Base-by-base conservation (phyloP, 805 yeast genomes). In the Yamadazyma takamatsuzukensis region DNA sequence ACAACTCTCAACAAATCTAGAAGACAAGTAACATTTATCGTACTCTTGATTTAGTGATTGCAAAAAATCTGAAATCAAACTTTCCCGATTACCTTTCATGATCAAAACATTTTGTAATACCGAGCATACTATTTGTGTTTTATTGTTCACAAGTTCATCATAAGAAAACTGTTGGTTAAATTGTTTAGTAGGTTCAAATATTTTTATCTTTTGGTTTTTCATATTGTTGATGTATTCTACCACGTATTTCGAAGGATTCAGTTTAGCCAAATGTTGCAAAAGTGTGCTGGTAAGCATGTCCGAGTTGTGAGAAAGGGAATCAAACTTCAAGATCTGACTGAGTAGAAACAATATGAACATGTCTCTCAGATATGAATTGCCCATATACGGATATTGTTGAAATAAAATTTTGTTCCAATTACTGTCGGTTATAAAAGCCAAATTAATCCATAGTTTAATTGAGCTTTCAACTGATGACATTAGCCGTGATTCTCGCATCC, bases 341-440 rank as follows among this genome's bases (percentile, higher is more conserved):
- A 55, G 56, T 16, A 64, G 47, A 23, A 42, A 54, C 28, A 61
- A 37, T 2, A 48, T 37, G 41, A 59, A 65, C 33, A 53, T 51
- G 6, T 54, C 55, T 38, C 71, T 39, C 63, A 62, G 66, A 16
- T 48, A 44, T 0, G 48, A 33, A 34, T 64, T 64, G 3, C 72
- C 72, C 30, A 61, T 44, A 34, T 63, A 66, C 1, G 69, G 65
- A 40, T 45, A 66, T 19, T 51, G 53, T 33, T 64, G 72, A 15
- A 62, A 48, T 18, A 59, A 45, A 27, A 66, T 38, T 27, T 47
- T 48, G 30, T 59, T 60, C 72, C 72, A 66, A 36, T 45, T 61
- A 15, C 37, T 43, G 25, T 34, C 41, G 14, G 37, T 43, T 11
- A 43, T 38, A 5, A 47, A 28, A 25, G 36, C 41, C n/a, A 47